Percentiles rank a stretch among this genome's conserved stretches.
Evolutionary conservation across 2,329 filamentous ascomycete genomes (phyloP).

Genomic region (Aureobasidium leucospermi): DNA sequence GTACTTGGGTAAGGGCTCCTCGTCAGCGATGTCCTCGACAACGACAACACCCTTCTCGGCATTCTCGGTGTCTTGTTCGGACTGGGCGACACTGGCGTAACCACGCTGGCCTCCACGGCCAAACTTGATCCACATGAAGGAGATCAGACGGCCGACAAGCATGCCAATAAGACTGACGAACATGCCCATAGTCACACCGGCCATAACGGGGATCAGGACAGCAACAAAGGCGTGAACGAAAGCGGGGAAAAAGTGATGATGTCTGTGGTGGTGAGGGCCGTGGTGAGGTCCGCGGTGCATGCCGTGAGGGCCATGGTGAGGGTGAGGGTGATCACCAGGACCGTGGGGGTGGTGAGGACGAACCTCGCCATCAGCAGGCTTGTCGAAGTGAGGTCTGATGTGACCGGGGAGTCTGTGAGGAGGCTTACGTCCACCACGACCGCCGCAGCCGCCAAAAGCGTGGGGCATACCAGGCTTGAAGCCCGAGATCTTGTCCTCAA

Average conservation of each 20-base stretch:
- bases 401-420: slow-evolving; percentile 22
- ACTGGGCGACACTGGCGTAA: slow-evolving; percentile 23
- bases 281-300: slow-evolving; percentile 18
- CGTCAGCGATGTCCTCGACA: slow-evolving; percentile 16
- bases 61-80: slow-evolving; percentile 18
- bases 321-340: not conserved
- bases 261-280: slow-evolving; percentile 23
- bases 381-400: slow-evolving; percentile 19
- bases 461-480: slow-evolving; percentile 25
- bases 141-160: slow-evolving; percentile 54
- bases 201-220: slow-evolving; percentile 59
- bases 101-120: slow-evolving; percentile 39
- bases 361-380: not conserved
- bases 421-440: slow-evolving; percentile 16
- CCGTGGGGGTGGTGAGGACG: slow-evolving; percentile 19
- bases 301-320: slow-evolving; percentile 8
- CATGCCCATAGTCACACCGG: slow-evolving; percentile 63
- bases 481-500: slow-evolving; percentile 39
- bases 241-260: slow-evolving; percentile 31
- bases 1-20: slow-evolving; percentile 25
- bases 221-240: slow-evolving; percentile 51
- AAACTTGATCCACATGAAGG: slow-evolving; percentile 52
- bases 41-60: slow-evolving; percentile 16
- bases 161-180: slow-evolving; percentile 61
- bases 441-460: slow-evolving; percentile 21